Evolutionary conservation across 352 stramenopile species (phyloP).

Genomic region (Phytophthora melonis): DNA sequence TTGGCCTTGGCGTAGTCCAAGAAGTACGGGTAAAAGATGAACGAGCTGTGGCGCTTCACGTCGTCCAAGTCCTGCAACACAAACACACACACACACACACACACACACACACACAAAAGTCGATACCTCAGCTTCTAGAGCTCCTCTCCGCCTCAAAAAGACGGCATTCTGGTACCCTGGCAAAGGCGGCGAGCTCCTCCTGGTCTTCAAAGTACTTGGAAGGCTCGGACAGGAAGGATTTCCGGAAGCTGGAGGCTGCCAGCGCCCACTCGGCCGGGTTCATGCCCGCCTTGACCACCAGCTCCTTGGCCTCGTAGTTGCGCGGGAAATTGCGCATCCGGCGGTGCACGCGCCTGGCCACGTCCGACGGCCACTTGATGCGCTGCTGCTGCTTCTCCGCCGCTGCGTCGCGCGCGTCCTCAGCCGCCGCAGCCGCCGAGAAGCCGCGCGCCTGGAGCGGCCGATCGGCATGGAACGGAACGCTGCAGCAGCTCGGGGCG

Average conservation of each 20-base stretch:
- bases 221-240: constrained; percentile 65
- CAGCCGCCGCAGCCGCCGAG: background rate
- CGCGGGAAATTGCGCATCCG: constrained; percentile 68
- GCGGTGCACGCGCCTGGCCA: constrained; percentile 54
- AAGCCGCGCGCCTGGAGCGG: constrained; percentile 5
- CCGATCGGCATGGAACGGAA: background rate
- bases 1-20: constrained; percentile 61
- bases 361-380: constrained; percentile 48
- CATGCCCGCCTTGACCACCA: constrained; percentile 72
- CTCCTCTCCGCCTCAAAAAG: background rate
- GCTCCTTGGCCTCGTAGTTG: constrained; percentile 73
- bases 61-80: constrained; percentile 51
- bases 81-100: no score
- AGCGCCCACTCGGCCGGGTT: constrained; percentile 72
- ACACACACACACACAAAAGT: constrained; percentile 1
- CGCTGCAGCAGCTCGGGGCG: background rate
- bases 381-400: background rate
- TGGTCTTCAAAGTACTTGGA: constrained; percentile 68
- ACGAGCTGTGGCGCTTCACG: constrained; percentile 59
- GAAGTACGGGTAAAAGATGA: constrained; percentile 86
- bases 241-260: constrained; percentile 65
- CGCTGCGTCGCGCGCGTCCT: background rate
- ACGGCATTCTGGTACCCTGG: constrained; percentile 22
- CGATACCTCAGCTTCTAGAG: constrained; percentile 21
- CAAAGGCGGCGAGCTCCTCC: constrained; percentile 66